Evolutionary conservation across 176 grass and related monocot species (phyloP).

Genomic region (Cocos nucifera): DNA sequence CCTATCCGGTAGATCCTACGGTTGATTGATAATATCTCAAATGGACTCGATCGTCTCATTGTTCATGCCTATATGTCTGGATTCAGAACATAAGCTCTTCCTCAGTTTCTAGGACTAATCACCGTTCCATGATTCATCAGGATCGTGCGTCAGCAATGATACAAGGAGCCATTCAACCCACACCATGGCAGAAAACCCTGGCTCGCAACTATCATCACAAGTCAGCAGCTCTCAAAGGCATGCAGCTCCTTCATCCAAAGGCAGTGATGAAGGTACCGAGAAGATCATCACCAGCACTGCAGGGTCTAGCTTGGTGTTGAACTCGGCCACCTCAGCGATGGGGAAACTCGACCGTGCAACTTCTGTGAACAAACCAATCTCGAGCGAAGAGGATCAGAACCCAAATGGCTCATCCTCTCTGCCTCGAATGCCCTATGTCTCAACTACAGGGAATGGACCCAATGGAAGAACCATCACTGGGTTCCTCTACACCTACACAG

Average conservation of each 20-base stretch:
- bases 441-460: conserved; percentile 8
- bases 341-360: too few species aligned
- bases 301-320: neutral
- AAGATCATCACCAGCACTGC: neutral
- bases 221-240: too few species aligned
- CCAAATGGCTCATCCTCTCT: neutral
- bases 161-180: conserved; percentile 1
- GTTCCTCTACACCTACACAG: neutral
- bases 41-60: too few species aligned
- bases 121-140: neutral
- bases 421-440: conserved; percentile 2
- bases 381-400: neutral
- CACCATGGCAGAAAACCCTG: too few species aligned
- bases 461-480: neutral
- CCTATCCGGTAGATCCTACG: too few species aligned
- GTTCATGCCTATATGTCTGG: too few species aligned
- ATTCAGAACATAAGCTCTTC: too few species aligned
- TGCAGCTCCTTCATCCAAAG: too few species aligned
- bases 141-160: neutral
- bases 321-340: neutral
- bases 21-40: too few species aligned
- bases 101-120: too few species aligned
- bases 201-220: too few species aligned
- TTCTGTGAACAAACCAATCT: neutral
- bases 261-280: neutral